phyloP scores from a whole-genome alignment of 306 rosid species.

The Quercus alba region DNA sequence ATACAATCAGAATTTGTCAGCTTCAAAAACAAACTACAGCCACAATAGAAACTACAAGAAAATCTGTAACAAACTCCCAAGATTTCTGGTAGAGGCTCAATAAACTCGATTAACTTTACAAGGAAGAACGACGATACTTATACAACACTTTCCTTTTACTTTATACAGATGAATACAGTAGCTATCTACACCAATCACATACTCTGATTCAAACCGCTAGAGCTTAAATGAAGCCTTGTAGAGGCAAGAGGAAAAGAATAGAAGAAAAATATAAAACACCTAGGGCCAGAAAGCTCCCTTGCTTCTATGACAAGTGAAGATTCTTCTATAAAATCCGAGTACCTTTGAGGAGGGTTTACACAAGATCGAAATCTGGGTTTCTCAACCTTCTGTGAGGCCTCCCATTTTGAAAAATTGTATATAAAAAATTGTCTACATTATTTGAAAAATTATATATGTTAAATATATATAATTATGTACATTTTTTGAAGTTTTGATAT shows the following conservation, averaged over 20 bases:
- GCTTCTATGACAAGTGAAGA: conserved; percentile 89
- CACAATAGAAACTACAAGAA: no score
- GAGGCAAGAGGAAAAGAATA: not conserved
- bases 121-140: conserved; percentile 33
- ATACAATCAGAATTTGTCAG: no score
- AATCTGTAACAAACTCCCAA: conserved; percentile 7
- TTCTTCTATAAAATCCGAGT: conserved; percentile 86
- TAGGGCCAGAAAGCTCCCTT: conserved; percentile 98
- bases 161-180: conserved; percentile 55
- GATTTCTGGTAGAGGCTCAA: conserved; percentile 15
- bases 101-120: conserved; percentile 19
- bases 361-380: conserved; percentile 55
- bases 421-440: no score
- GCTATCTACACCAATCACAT: conserved; percentile 44
- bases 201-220: conserved; percentile 25
- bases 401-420: conserved; percentile 54
- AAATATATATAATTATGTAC: no score
- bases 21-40: no score
- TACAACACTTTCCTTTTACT: conserved; percentile 43
- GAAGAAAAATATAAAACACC: conserved; percentile 44
- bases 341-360: conserved; percentile 67
- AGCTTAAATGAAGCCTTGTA: conserved; percentile 8
- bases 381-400: conserved; percentile 76
- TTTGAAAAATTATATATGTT: no score
- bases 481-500: no score